Evolutionary conservation across 2,329 filamentous ascomycete genomes (phyloP), one percentile per base, ranked within the genome.

Genomic region (Colletotrichum melonis): DNA sequence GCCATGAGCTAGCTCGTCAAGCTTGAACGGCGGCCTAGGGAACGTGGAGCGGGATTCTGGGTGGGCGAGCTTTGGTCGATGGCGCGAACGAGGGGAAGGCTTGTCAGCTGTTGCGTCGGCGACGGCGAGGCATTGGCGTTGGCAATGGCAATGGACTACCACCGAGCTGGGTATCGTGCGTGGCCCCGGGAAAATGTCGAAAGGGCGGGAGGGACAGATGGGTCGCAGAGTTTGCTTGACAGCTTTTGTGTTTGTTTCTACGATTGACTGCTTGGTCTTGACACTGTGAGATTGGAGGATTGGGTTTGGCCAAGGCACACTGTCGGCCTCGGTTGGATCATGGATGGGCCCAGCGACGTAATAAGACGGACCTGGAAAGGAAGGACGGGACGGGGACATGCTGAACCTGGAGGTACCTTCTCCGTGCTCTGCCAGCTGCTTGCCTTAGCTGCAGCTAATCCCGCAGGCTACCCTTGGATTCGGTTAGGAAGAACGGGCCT

Each of bases 271-370:
- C 8, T 63, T 38, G 26, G 42, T 32, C 22, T 32, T n/a, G n/a
- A 68, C 66, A 28, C 66, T 42, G 24, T 64, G 26, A 26, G 22
- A 46, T 42, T 59, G 30, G 22, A 59, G 59, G 52, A 59, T 64
- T 64, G 59, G 56, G 59, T 63, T 69, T 57, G 66, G 54, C 69
- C 58, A 72, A 55, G 65, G 69, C 35, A 67, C 58, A 54, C 49
- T 59, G 54, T 59, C 46, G 59, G 58, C 58, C 66, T 72, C 54
- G 65, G 66, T 64, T 64, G 69, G 58, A 72, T 69, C 69, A 64
- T 59, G 59, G 69, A 72, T 72, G 66, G 69, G 60, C 66, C 69
- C 54, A 35, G 66, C 69, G 69, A 72, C 69, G 69, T 72, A 72
- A 64, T 72, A 19, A 69, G 69, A 58, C 65, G n/a, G 66, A 49